Base-by-base conservation (phyloP, 306 rosid genomes). In the Citrullus colocynthis region DNA sequence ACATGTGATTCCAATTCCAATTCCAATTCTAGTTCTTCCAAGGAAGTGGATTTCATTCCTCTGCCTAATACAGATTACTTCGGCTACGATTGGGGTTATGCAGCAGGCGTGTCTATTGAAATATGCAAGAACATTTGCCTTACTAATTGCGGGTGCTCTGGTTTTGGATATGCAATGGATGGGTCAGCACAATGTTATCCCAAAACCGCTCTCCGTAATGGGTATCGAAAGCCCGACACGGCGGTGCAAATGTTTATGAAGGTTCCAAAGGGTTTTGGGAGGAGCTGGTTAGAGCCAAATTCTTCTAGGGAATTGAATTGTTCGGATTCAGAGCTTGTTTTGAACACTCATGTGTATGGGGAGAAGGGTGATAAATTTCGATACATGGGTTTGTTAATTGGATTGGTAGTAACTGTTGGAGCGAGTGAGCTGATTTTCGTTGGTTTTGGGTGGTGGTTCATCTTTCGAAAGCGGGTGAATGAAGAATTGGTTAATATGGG, bases 401-500 rank as follows among this genome's bases (percentile, higher is more conserved):
- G 79, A 0, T 76, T 86, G 21, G 80, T 86, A 18, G 78, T 59
- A 44, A 39, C 83, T 1, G 11, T 86, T 62, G 83, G 78, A 3
- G 34, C 62, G 36, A 74, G 83, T 24, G 85, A 80, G 49, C 24
- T 56, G 4, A 48, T 80, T 51, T 80, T 79, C 24, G 13, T 83
- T n/a, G 85, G 81, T 6, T 48, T 83, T 34, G 78, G 81, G 67
- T 83, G 85, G 86, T 86, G 85, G 85, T 60, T 7, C 3, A 9
- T 79, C 24, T 81, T 83, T n/a, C 67, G 81, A 18, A 83, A 70
- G 52, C 58, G 60, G 9, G 80, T 34, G 2, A 30, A 42, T 12
- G 86, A 83, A 61, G 85, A 83, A 56, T 24, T 75, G 57, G 51
- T 67, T 17, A 78, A 83, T 13, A 56, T 86, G 86, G 89, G 88